Base-by-base conservation (phyloP, 2,329 filamentous ascomycete genomes). In the Trichoderma sp. region DNA sequence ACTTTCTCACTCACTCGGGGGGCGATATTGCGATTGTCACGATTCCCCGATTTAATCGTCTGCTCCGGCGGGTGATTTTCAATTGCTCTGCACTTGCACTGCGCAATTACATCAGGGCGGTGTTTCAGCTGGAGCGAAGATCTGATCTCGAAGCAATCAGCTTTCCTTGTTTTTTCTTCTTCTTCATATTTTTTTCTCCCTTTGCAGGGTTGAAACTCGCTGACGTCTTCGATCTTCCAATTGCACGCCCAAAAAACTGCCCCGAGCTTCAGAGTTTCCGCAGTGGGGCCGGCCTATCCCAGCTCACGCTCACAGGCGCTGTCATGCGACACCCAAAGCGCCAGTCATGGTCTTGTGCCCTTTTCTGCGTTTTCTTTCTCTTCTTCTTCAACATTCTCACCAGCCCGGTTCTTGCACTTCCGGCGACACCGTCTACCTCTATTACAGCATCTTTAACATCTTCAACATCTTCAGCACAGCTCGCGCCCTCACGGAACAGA, bases 301-400 rank as follows among this genome's bases (percentile, higher is more conserved):
- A 60, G 50, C 66, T 33, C 35, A 38, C 14, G 7, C 35, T 45
- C 21, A 63, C 50, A 60, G 59, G 45, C 29, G 53, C 53, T 31
- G 71, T 74, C 71, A 74, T 74, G 71, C 71, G 71, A 66, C 71
- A 74, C 71, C 53, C 35, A 64, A 35, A 21, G 53, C 59, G 41
- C 56, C 69, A 50, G 29, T 53, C 31, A 27, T 73, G 35, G 38
- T 50, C 71, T 14, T 65, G 41, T 63, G 29, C 62, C 56, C 6
- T 29, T 24, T 21, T 56, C n/a, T 24, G 53, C 62, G 11, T 60
- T 12, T 38, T 29, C 11, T 12, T 63, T 45, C 14, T 73, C 14
- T 7, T 75, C n/a, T 6, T 75, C 24, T 59, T 65, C 66, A 29
- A 24, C 41, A 18, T 38, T 27, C 50, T 71, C 11, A 12, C 60